Percentiles rank a stretch among this genome's conserved stretches.
phyloP scores from a whole-genome alignment of 2,329 filamentous ascomycete species.

The Teratosphaeriaceae sp. region DNA sequence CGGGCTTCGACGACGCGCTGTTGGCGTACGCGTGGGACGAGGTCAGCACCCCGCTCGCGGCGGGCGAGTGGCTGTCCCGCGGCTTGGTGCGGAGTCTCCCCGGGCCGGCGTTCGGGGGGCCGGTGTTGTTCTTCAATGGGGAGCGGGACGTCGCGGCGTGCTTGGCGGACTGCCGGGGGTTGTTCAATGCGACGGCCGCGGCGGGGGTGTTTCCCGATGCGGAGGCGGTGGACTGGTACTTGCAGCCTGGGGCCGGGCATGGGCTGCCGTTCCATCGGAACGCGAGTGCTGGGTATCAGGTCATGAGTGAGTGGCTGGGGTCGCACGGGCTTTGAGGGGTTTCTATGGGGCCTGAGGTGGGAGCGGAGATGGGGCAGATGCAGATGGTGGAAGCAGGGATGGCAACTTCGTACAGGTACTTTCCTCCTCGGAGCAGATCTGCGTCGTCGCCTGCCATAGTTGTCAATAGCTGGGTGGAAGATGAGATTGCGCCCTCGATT shows the following conservation, averaged over 20 bases:
- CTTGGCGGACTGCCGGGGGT: conserved; percentile 32
- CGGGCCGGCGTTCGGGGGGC: not conserved
- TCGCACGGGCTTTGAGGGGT: conserved; percentile 5
- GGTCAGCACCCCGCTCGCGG: not conserved
- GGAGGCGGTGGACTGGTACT: conserved; percentile 20
- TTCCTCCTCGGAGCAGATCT: too few relatives aligned
- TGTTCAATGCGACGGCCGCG: conserved; percentile 11
- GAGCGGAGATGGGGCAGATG: too few relatives aligned
- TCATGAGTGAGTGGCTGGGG: conserved; percentile 7
- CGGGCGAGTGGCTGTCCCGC: not conserved
- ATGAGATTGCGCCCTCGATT: too few relatives aligned
- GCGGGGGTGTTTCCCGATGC: conserved; percentile 22
- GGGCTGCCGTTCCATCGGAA: conserved; percentile 31
- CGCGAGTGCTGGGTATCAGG: conserved; percentile 19
- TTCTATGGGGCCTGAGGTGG: too few relatives aligned
- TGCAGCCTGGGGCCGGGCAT: conserved; percentile 34
- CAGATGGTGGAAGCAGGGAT: too few relatives aligned
- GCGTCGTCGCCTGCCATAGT: too few relatives aligned
- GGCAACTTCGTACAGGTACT: too few relatives aligned
- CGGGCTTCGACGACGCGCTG: conserved; percentile 22
- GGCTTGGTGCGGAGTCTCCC: not conserved
- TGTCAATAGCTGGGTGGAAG: too few relatives aligned
- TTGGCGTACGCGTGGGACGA: conserved; percentile 20
- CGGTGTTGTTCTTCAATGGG: not conserved
- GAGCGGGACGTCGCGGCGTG: conserved; percentile 23